A percentile compares a stretch with the other conserved stretches of the same genome.
Evolutionary conservation across 495 filamentous ascomycete genomes (phyloP).

Genomic region (Talaromyces stipitatus): DNA sequence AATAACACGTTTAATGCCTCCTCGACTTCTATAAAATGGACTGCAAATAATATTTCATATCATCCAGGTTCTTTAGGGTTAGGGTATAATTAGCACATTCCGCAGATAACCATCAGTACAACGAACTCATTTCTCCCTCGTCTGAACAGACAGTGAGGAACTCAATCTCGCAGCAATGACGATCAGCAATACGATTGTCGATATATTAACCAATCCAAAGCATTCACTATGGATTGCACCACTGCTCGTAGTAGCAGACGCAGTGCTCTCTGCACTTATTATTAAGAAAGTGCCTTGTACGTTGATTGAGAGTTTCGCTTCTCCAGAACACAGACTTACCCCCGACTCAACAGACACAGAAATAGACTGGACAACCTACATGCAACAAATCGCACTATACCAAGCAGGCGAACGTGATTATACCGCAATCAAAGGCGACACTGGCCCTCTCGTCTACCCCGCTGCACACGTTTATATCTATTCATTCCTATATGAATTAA

Average conservation of each 20-base stretch:
- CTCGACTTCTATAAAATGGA: no score
- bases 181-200: not conserved
- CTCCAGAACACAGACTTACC: not conserved
- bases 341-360: slow-evolving; percentile 66
- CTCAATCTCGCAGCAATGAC: not conserved
- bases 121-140: not conserved
- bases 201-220: slow-evolving; percentile 34
- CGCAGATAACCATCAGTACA: not conserved
- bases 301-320: slow-evolving; percentile 16
- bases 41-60: no score
- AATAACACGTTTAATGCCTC: not conserved
- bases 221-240: slow-evolving; percentile 60
- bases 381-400: slow-evolving; percentile 82
- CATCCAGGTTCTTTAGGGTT: not conserved
- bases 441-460: slow-evolving; percentile 90
- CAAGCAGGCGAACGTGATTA: slow-evolving; percentile 84
- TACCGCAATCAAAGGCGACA: slow-evolving; percentile 73
- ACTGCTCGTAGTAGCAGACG: slow-evolving; percentile 64
- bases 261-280: slow-evolving; percentile 61
- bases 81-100: not conserved
- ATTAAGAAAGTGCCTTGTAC: slow-evolving; percentile 85
- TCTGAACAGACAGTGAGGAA: not conserved
- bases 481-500: slow-evolving; percentile 67
- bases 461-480: slow-evolving; percentile 92
- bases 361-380: slow-evolving; percentile 96